Percentiles rank a stretch among this genome's conserved stretches.
Evolutionary conservation across 2,329 filamentous ascomycete genomes (phyloP).

Genomic region (Ceratocystis harringtonii): DNA sequence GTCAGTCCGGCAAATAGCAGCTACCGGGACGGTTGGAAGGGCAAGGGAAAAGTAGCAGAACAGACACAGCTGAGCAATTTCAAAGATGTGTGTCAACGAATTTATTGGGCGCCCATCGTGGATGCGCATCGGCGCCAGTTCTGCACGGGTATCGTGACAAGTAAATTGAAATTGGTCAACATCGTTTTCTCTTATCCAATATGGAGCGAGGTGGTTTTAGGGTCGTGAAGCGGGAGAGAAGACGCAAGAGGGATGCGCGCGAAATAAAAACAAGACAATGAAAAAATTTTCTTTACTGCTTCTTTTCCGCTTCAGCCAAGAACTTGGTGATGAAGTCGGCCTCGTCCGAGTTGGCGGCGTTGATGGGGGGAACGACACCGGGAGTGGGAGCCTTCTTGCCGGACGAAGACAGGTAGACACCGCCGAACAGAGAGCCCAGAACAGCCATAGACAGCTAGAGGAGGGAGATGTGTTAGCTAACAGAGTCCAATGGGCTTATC

Average conservation of each 20-base stretch:
- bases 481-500: not conserved
- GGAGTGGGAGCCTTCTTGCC: constrained; percentile 32
- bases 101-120: not conserved
- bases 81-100: not conserved
- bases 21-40: not conserved
- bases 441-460: constrained; percentile 39
- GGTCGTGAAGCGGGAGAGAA: not conserved
- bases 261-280: not conserved
- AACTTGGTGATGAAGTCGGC: constrained; percentile 48
- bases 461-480: constrained; percentile 17
- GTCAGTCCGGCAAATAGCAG: not conserved
- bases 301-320: constrained; percentile 22
- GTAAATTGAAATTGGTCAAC: not conserved
- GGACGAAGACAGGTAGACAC: constrained; percentile 30
- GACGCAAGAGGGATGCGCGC: not conserved
- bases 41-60: not conserved
- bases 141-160: not conserved
- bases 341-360: constrained; percentile 46
- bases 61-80: not conserved
- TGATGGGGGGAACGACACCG: constrained; percentile 40
- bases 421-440: constrained; percentile 37
- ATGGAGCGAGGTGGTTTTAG: not conserved
- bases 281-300: constrained; percentile 10
- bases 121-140: not conserved
- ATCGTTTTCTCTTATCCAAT: not conserved